Evolutionary conservation across 2,329 filamentous ascomycete species (phyloP), one percentile per base, ranked within the genome.

Genomic region (Monosporascus ibericus): DNA sequence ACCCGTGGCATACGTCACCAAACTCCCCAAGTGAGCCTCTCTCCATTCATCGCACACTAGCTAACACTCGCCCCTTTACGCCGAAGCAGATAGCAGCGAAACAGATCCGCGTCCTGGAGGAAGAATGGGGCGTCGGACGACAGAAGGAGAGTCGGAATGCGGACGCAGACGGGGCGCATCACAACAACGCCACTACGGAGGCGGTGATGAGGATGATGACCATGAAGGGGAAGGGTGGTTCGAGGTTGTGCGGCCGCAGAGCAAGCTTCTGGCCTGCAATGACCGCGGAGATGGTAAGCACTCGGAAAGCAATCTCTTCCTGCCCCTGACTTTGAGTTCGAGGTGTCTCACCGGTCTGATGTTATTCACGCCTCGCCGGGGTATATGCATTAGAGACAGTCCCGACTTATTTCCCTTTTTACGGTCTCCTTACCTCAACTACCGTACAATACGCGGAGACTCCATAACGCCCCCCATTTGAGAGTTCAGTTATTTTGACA

Each of bases 231-330:
- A 60, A 42, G 67, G 67, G 49, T 86, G 82, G 87, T 79, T 94
- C 58, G 84, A 89, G 63, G 81, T 95, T 18, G 65, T 95, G 56
- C 70, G 75, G 49, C 89, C 92, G 0, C 79, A 88, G 60, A 80
- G 86, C 61, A 96, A 95, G 74, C 75, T 77, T 14, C 72, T 96
- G 51, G 92, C 91, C 0, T 96, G 92, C 70, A 90, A 90, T 15
- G 92, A 96, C 70, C 78, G 86, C 2, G 91, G 91, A 0, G 79
- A 81, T 40, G 91, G 42, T 46, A 22, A 46, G 42, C 30, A 15
- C 18, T 14, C 5, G n/a, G 17, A 20, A 14, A 15, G n/a, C 40
- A 20, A 6, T 20, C 22, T 20, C 20, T 6, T 44, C 6, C 40
- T 20, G 40, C 11, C 15, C 17, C 14, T 15, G n/a, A 44, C 7